phyloP scores from a whole-genome alignment of 352 stramenopile species.

The Blastocystis sp. region DNA sequence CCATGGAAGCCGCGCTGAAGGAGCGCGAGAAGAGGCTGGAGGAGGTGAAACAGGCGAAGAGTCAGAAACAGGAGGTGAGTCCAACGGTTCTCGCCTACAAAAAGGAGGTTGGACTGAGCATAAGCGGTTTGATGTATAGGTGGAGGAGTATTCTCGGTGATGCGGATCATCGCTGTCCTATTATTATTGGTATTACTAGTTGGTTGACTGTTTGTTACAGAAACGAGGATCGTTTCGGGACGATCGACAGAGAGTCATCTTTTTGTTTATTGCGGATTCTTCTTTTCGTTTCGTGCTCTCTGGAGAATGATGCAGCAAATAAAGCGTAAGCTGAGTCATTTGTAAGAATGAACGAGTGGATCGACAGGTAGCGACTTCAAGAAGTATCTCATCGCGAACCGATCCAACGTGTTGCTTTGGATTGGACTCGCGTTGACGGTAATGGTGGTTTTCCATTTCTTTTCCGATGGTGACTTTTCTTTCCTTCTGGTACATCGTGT shows the following conservation, averaged over 20 bases:
- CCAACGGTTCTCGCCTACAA: not conserved
- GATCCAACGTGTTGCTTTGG: constrained; percentile 87
- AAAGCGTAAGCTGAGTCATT: not conserved
- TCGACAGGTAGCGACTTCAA: constrained; percentile 28
- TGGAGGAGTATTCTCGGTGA: not conserved
- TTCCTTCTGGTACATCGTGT: constrained; percentile 66
- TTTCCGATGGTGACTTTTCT: constrained; percentile 93
- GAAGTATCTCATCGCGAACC: constrained; percentile 69
- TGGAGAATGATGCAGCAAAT: constrained; percentile 47
- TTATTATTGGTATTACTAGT: too few relatives aligned
- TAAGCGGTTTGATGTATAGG: not conserved
- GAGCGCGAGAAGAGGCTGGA: constrained; percentile 6
- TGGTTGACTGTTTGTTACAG: too few relatives aligned
- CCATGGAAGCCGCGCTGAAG: not conserved
- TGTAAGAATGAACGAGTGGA: not conserved
- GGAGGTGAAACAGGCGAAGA: not conserved
- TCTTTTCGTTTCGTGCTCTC: too few relatives aligned
- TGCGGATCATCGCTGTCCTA: too few relatives aligned
- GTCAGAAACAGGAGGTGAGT: not conserved
- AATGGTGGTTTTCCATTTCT: constrained; percentile 86
- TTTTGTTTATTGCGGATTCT: too few relatives aligned
- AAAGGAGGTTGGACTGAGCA: not conserved
- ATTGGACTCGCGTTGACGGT: constrained; percentile 82
- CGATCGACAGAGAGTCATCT: too few relatives aligned
- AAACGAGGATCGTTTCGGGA: too few relatives aligned